phyloP scores from a whole-genome alignment of 768 basidiomycete genomes.

The Rhodotorula toruloides region DNA sequence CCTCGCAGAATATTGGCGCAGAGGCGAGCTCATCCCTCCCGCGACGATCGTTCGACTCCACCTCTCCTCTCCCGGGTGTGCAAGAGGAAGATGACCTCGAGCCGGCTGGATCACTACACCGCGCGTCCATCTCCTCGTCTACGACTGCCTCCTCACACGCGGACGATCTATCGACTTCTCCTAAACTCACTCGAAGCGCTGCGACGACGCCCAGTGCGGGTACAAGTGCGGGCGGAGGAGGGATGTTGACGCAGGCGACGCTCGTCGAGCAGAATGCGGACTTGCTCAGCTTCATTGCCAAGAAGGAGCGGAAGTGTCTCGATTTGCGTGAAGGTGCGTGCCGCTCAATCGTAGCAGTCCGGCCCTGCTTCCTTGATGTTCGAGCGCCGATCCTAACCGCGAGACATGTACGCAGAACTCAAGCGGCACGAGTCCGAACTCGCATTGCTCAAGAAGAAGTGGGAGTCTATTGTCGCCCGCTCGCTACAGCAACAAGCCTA shows the following conservation, averaged over 20 bases:
- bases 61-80: too few species aligned
- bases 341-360: neutral
- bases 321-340: constrained; percentile 42
- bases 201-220: neutral
- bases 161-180: neutral
- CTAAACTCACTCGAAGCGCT: neutral
- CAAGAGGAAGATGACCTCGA: too few species aligned
- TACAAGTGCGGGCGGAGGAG: neutral
- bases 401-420: constrained; percentile 29
- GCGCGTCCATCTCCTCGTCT: too few species aligned
- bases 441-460: constrained; percentile 36
- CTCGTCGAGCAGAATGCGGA: constrained; percentile 38
- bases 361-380: neutral
- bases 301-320: constrained; percentile 42
- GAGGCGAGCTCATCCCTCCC: too few species aligned
- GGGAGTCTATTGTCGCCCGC: constrained; percentile 39
- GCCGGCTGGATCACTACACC: too few species aligned
- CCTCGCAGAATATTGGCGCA: too few species aligned
- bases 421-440: constrained; percentile 42
- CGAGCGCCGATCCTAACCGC: neutral
- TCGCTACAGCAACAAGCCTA: constrained; percentile 11
- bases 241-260: constrained; percentile 12
- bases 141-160: too few species aligned
- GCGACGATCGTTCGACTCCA: too few species aligned
- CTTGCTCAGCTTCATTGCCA: constrained; percentile 41